Conservation (phyloP, 192 early-diverging fungal species). For the Coemansia sp. region DNA sequence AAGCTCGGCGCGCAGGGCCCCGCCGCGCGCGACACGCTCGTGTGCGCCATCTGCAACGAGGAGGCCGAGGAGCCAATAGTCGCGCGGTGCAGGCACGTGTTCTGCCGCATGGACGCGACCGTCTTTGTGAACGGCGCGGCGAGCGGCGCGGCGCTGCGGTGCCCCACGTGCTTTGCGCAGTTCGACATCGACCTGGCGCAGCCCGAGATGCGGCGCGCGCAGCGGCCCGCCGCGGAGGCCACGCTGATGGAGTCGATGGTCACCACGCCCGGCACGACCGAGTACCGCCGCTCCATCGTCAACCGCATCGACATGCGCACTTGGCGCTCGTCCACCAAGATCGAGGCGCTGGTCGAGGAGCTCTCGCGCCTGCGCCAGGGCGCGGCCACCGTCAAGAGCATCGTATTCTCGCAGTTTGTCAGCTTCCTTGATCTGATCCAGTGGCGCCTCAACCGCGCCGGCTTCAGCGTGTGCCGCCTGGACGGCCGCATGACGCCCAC, state of each 20-base stretch:
- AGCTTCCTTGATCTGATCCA: conserved; percentile 87
- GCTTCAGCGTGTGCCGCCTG: conserved; percentile 69
- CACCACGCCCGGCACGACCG: conserved; percentile 53
- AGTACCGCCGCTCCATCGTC: conserved; percentile 71
- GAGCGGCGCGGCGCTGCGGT: conserved; percentile 44
- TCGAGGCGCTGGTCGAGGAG: conserved; percentile 92
- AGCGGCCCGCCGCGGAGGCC: neutral
- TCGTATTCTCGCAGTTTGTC: conserved; percentile 85
- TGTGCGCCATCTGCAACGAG: conserved; percentile 86
- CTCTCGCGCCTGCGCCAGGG: conserved; percentile 68
- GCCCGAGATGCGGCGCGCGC: conserved; percentile 24
- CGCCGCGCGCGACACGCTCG: conserved; percentile 62
- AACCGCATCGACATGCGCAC: conserved; percentile 85
- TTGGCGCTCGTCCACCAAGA: conserved; percentile 92
- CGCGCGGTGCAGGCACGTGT: conserved; percentile 83
- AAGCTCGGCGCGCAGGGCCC: conserved; percentile 53
- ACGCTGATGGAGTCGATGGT: conserved; percentile 48
- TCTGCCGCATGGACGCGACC: conserved; percentile 81
- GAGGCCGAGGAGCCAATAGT: conserved; percentile 84
- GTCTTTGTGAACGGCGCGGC: conserved; percentile 52
- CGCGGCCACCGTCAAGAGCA: conserved; percentile 74
- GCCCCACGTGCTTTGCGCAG: conserved; percentile 76
- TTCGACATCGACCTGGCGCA: conserved; percentile 76
- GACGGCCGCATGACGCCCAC: conserved; percentile 87
- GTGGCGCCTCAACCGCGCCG: conserved; percentile 85